These are phyloP conservation scores for Triticum urartu DNA, from an alignment of 176 grass and related monocot species.

Conservation along the genomic window DNA sequence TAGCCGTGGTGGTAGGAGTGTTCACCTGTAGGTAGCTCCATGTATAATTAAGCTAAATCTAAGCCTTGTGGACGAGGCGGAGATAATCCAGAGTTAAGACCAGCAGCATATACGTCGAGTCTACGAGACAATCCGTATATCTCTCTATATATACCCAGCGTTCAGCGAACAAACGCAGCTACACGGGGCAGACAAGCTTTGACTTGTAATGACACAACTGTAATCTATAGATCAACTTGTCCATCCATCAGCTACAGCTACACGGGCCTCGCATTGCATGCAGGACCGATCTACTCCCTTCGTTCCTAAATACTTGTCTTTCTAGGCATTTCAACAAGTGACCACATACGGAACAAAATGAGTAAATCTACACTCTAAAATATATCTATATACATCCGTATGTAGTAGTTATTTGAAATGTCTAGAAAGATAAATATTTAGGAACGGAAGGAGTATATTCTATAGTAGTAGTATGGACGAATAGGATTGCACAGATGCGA, in stretches of 20 bases:
- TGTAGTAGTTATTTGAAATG: too few relatives aligned
- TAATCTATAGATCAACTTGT: too few relatives aligned
- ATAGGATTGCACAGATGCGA: neutral
- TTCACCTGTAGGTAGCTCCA: neutral
- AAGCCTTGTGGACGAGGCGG: neutral
- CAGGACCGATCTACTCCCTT: neutral
- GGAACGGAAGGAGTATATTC: too few relatives aligned
- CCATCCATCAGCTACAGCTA: too few relatives aligned
- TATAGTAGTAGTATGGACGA: neutral
- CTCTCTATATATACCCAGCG: too few relatives aligned
- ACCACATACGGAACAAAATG: too few relatives aligned
- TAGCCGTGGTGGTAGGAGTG: neutral
- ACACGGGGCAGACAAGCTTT: conserved; percentile 11
- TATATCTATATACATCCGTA: too few relatives aligned
- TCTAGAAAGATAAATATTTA: too few relatives aligned
- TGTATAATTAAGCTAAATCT: neutral
- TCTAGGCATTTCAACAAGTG: too few relatives aligned
- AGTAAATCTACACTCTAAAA: too few relatives aligned
- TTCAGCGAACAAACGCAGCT: neutral
- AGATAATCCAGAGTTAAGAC: neutral
- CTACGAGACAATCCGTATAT: neutral
- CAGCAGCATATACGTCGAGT: neutral
- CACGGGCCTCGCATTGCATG: neutral
- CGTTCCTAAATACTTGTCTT: too few relatives aligned
- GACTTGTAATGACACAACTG: neutral